These are phyloP conservation scores for Paramarasmius palmivorus DNA, from an alignment of 1,284 basidiomycete genomes.

Conservation along the genomic window DNA sequence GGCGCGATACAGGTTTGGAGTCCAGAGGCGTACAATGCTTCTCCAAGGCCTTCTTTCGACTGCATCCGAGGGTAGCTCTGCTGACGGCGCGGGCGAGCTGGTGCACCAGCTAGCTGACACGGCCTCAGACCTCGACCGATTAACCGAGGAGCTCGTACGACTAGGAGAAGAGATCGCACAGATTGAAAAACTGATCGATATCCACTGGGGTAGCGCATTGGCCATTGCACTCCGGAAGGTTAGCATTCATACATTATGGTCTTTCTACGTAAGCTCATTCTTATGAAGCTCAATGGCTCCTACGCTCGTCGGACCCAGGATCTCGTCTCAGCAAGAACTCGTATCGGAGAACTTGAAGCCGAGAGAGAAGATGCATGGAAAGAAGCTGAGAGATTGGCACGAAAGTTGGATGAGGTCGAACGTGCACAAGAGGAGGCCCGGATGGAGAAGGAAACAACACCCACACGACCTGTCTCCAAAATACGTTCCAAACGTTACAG, in stretches of 20 bases:
- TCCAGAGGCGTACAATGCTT: constrained; percentile 66
- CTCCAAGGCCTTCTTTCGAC: constrained; percentile 19
- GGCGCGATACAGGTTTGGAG: constrained; percentile 66
- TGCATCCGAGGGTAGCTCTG: constrained; percentile 24
- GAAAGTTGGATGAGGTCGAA: constrained; percentile 61
- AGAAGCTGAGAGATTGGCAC: constrained; percentile 69
- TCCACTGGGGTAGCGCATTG: constrained; percentile 71
- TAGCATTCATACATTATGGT: constrained; percentile 13
- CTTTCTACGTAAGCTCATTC: constrained; percentile 9
- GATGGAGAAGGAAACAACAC: neutral
- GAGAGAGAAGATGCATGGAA: constrained; percentile 82
- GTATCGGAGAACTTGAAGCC: constrained; percentile 56
- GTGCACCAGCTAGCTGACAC: constrained; percentile 61
- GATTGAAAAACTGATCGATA: constrained; percentile 56
- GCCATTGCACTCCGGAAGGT: constrained; percentile 74
- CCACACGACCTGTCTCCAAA: neutral
- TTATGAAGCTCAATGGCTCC: constrained; percentile 58
- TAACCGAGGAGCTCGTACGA: constrained; percentile 55
- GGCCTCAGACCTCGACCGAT: constrained; percentile 57
- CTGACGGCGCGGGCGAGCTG: constrained; percentile 36
- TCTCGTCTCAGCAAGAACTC: constrained; percentile 44
- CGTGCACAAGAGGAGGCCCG: neutral
- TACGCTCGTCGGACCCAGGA: constrained; percentile 66
- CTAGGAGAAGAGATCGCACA: constrained; percentile 65
- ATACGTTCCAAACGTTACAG: neutral